Evolutionary conservation across 495 filamentous ascomycete genomes (phyloP).

Genomic region (Hyaloscypha finlandica): DNA sequence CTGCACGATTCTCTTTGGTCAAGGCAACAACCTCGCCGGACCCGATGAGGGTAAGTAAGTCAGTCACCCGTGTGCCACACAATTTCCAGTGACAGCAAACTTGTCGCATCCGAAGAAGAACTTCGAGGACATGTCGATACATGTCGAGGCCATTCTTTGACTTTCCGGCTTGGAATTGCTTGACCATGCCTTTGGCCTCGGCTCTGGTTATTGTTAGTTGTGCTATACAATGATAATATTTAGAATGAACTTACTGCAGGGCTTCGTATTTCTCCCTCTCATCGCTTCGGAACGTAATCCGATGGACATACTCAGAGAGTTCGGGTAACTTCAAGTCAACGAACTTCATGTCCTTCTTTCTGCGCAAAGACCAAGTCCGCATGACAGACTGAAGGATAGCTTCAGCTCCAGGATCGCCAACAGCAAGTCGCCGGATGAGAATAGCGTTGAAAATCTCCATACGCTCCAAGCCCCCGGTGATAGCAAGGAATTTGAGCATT

Average conservation of each 20-base stretch:
- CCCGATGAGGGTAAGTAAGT: constrained; percentile 67
- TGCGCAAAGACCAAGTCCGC: constrained; percentile 77
- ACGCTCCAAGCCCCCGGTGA: constrained; percentile 77
- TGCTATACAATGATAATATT: neutral
- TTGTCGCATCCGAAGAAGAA: constrained; percentile 83
- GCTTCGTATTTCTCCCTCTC: constrained; percentile 82
- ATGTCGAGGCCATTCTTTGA: constrained; percentile 45
- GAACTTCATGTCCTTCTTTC: constrained; percentile 89
- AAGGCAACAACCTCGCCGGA: constrained; percentile 66
- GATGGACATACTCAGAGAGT: constrained; percentile 79
- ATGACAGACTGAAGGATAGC: constrained; percentile 75
- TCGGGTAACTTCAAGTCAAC: constrained; percentile 79
- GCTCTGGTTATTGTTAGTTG: constrained; percentile 43
- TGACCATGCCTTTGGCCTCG: constrained; percentile 74
- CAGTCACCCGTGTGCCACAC: constrained; percentile 65
- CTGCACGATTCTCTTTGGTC: constrained; percentile 69
- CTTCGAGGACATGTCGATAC: constrained; percentile 74
- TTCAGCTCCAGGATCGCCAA: constrained; percentile 59
- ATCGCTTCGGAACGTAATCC: constrained; percentile 71
- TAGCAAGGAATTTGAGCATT: constrained; percentile 73
- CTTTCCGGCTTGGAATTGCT: constrained; percentile 52
- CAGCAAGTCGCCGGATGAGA: constrained; percentile 69
- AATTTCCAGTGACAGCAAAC: constrained; percentile 88
- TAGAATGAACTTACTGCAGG: constrained; percentile 54
- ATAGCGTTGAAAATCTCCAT: constrained; percentile 73